Conservation (phyloP, 208 protist genomes). For the Leishmania turanica region DNA sequence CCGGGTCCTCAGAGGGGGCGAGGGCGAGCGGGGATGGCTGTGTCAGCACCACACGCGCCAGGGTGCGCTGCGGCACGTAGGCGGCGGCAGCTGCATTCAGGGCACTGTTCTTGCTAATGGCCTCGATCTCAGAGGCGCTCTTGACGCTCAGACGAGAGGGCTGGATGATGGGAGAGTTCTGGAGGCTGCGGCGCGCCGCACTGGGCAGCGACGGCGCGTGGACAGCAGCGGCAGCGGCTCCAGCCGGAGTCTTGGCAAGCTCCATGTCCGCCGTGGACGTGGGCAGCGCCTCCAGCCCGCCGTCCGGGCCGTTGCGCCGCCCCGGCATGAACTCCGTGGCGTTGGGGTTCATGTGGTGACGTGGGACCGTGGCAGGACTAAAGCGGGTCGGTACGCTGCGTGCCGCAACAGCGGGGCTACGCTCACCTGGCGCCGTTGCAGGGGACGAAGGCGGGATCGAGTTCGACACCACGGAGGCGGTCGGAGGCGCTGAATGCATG, state of each 20-base stretch:
- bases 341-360: conserved; percentile 71
- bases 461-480: conserved; percentile 3
- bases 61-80: conserved; percentile 72
- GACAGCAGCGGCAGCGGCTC: conserved; percentile 9
- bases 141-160: conserved; percentile 38
- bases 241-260: conserved; percentile 18
- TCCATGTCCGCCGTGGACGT: conserved; percentile 75
- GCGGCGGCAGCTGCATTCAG: conserved; percentile 53
- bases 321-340: conserved; percentile 72
- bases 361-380: conserved; percentile 56
- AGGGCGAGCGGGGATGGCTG: conserved; percentile 69
- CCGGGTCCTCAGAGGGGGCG: conserved; percentile 45
- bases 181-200: conserved; percentile 16
- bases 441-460: conserved; percentile 22
- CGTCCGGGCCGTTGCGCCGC: conserved; percentile 23
- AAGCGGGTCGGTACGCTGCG: conserved; percentile 69
- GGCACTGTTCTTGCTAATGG: conserved; percentile 60
- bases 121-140: conserved; percentile 57
- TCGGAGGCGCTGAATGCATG: conserved; percentile 4
- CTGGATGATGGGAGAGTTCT: conserved; percentile 29
- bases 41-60: conserved; percentile 56
- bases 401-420: conserved; percentile 34
- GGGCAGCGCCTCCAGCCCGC: conserved; percentile 53
- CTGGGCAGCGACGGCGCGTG: neutral
- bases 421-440: conserved; percentile 8